Conservation (phyloP, 345 rosid species). For the Pugionium dolabratum region DNA sequence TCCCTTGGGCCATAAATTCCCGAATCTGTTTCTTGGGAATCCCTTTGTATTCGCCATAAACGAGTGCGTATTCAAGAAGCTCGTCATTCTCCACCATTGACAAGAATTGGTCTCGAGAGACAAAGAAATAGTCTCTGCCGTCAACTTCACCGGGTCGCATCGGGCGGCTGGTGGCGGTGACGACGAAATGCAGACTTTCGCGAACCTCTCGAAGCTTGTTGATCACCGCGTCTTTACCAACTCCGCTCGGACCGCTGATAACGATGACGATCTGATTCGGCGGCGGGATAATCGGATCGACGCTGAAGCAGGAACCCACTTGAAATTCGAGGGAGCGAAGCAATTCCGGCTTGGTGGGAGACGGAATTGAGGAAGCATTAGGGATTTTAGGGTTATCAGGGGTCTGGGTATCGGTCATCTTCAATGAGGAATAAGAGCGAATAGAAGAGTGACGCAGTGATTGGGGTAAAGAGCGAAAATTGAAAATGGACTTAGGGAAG, state of each 20-base stretch:
- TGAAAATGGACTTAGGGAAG: slow-evolving; percentile 34
- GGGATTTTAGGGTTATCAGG: slow-evolving; percentile 6
- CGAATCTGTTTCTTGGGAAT: slow-evolving; percentile 80
- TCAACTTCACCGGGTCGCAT: slow-evolving; percentile 79
- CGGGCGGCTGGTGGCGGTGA: slow-evolving; percentile 77
- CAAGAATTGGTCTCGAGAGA: slow-evolving; percentile 65
- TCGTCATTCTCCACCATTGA: slow-evolving; percentile 71
- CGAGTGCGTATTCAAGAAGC: slow-evolving; percentile 82
- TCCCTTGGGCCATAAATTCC: slow-evolving; percentile 71
- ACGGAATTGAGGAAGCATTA: slow-evolving; percentile 42
- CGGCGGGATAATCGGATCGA: slow-evolving; percentile 47
- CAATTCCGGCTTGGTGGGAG: slow-evolving; percentile 49
- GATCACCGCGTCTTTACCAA: slow-evolving; percentile 91
- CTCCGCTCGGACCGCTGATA: slow-evolving; percentile 89
- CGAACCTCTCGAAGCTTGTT: slow-evolving; percentile 60
- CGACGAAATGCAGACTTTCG: slow-evolving; percentile 69
- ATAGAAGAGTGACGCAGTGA: slow-evolving; percentile 17
- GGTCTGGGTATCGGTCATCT: slow-evolving; percentile 57
- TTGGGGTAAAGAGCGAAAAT: slow-evolving; percentile 26
- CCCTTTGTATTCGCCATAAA: slow-evolving; percentile 92
- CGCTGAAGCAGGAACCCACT: slow-evolving; percentile 53
- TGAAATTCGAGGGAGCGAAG: slow-evolving; percentile 76
- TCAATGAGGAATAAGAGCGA: slow-evolving; percentile 43
- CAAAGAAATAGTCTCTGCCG: slow-evolving; percentile 82
- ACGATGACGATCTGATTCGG: slow-evolving; percentile 73